Evolutionary conservation across 2,329 filamentous ascomycete species (phyloP), one percentile per base, ranked within the genome.

Genomic region (Fonsecaea erecta): DNA sequence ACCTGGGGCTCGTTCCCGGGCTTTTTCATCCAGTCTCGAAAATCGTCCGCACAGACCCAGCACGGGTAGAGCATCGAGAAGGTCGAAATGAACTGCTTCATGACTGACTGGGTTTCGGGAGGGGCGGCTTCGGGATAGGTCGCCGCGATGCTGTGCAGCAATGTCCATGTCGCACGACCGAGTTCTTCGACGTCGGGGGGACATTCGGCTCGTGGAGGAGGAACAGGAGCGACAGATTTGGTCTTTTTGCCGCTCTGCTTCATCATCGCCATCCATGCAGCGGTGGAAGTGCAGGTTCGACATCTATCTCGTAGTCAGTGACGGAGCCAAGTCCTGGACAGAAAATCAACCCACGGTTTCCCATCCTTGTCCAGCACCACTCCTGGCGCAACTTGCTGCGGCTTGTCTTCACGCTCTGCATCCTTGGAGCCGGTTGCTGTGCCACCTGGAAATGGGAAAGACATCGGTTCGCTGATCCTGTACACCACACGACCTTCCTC

Each of bases 31-130:
- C 94, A 98, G 0, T 76, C 77, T 76, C 90, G 90, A 77, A 99
- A 97, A 75, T 98, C 94, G 66, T 94, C 90, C 35, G 93, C 95
- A 78, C 95, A 99, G 2, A 90, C 86, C 92, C 93, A 97, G 82
- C 95, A 99, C 3, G 95, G 95, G 75, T 99, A 99, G 21, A 98
- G 79, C 71, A 90, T 90, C 28, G 91, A 88, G 76, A 99, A 96
- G 1, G 93, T 83, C 26, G 82, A 80, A 72, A 99, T 84, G 79
- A 99, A 98, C 58, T 86, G 84, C 62, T 83, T 83, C 71, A 96
- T 89, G 72, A 97, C 90, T 32, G 81, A 80, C 75, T 97, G 92
- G 72, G 97, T 86, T 9, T 82, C 77, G 0, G 82, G 77, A 0
- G 88, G 86, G 0, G 95, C 92, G 7, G 76, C 78, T 7, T 84